Evolutionary conservation across 257 asterid genomes (phyloP).

Genomic region (Verbascum thapsus): DNA sequence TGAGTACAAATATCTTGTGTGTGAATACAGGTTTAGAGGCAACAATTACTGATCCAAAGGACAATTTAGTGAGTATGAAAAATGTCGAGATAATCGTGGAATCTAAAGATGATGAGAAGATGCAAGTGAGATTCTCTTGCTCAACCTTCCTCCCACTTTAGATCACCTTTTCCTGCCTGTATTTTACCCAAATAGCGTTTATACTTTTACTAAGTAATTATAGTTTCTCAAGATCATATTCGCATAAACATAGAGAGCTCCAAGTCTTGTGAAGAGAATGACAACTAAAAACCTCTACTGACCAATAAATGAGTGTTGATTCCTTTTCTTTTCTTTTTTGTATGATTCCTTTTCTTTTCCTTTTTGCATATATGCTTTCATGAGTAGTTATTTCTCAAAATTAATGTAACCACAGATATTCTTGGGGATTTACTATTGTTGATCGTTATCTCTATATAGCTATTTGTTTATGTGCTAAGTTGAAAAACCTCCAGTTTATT

Average conservation of each 20-base stretch:
- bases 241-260: neutral
- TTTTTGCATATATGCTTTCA: neutral
- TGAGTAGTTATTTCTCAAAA: conserved; percentile 8
- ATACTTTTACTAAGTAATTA: neutral
- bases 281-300: too few species aligned
- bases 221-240: conserved; percentile 8
- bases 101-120: conserved; percentile 59
- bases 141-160: too few species aligned
- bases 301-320: neutral
- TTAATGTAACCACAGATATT: conserved; percentile 1
- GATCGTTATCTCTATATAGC: neutral
- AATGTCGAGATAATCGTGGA: conserved; percentile 53
- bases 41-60: conserved; percentile 42
- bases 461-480: conserved; percentile 5
- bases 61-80: conserved; percentile 40
- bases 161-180: too few species aligned
- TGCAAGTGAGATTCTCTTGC: conserved; percentile 54
- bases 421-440: neutral
- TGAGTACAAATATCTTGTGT: conserved; percentile 18
- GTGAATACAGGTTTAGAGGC: conserved; percentile 59
- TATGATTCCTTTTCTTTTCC: too few species aligned
- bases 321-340: too few species aligned
- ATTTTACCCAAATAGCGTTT: neutral
- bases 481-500: conserved; percentile 6
- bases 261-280: conserved; percentile 2